Conservation (phyloP, 1,284 basidiomycete genomes). For the Golubevia pallescens region DNA sequence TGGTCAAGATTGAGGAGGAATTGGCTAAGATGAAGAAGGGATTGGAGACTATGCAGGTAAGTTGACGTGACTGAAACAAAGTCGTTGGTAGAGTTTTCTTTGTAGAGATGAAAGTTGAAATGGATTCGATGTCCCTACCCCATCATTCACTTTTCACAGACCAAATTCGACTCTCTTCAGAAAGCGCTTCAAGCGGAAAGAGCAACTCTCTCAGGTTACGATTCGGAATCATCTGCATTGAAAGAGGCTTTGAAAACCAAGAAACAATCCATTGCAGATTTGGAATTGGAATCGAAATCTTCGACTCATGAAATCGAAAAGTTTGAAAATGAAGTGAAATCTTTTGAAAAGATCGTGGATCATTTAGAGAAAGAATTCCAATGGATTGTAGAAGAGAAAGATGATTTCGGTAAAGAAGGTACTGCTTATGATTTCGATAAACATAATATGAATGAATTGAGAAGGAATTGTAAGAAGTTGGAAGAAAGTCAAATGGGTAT, state of each 20-base stretch:
- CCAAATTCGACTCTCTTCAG: slow-evolving; percentile 35
- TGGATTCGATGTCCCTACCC: neutral
- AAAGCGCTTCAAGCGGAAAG: slow-evolving; percentile 36
- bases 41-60: slow-evolving; percentile 18
- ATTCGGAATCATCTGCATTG: slow-evolving; percentile 43
- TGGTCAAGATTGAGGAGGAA: slow-evolving; percentile 33
- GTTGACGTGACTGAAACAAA: too few relatives aligned
- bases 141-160: slow-evolving; percentile 4
- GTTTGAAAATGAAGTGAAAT: slow-evolving; percentile 27
- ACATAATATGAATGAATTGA: slow-evolving; percentile 60
- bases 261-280: slow-evolving; percentile 51
- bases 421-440: slow-evolving; percentile 58
- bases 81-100: too few relatives aligned
- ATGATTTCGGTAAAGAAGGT: slow-evolving; percentile 46
- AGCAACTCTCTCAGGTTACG: slow-evolving; percentile 45
- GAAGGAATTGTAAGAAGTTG: slow-evolving; percentile 51
- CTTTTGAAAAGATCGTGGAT: slow-evolving; percentile 23
- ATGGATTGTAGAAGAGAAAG: slow-evolving; percentile 50
- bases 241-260: slow-evolving; percentile 39
- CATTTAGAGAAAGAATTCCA: slow-evolving; percentile 50
- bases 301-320: slow-evolving; percentile 50
- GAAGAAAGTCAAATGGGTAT: slow-evolving; percentile 60
- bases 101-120: too few relatives aligned
- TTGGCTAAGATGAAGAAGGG: slow-evolving; percentile 20
- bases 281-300: slow-evolving; percentile 40